phyloP scores from a whole-genome alignment of 192 early-diverging fungal genomes.

The Backusella psychrophila region DNA sequence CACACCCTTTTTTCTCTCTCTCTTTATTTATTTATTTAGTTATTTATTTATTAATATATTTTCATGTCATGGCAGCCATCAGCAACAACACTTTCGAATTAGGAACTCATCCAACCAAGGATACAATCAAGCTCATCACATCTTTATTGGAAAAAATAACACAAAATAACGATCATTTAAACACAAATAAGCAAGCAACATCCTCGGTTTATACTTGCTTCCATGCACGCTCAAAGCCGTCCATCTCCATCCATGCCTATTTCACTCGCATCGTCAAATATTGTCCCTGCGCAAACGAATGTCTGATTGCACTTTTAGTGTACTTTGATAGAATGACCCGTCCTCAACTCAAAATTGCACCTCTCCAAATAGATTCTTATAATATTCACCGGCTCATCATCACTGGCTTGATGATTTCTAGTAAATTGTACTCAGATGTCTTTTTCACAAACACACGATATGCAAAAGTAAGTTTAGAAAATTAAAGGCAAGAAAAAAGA shows the following conservation, averaged over 20 bases:
- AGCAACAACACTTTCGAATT: constrained; percentile 40
- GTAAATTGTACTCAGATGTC: constrained; percentile 90
- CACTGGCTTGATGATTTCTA: constrained; percentile 81
- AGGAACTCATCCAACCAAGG: constrained; percentile 50
- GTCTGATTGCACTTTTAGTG: constrained; percentile 82
- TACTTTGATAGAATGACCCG: constrained; percentile 86
- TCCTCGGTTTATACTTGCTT: constrained; percentile 68
- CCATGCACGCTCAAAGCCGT: constrained; percentile 87
- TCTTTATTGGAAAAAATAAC: constrained; percentile 60
- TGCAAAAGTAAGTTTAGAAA: constrained; percentile 52
- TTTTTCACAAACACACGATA: constrained; percentile 94
- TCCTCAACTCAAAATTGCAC: constrained; percentile 58
- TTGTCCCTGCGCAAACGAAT: constrained; percentile 90
- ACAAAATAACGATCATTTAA: constrained; percentile 46
- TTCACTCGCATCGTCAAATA: constrained; percentile 88
- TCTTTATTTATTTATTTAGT: neutral
- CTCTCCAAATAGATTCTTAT: constrained; percentile 76
- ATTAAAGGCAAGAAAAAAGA: neutral
- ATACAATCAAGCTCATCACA: constrained; percentile 62
- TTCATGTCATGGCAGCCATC: neutral
- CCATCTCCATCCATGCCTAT: constrained; percentile 86
- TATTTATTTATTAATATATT: constrained; percentile 3
- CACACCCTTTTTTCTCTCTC: neutral
- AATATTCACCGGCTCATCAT: constrained; percentile 93
- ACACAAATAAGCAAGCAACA: constrained; percentile 18